Evolutionary conservation across 257 asterid genomes (phyloP), one percentile per base, ranked within the genome.

Genomic region (Solanum lycopersicoides): DNA sequence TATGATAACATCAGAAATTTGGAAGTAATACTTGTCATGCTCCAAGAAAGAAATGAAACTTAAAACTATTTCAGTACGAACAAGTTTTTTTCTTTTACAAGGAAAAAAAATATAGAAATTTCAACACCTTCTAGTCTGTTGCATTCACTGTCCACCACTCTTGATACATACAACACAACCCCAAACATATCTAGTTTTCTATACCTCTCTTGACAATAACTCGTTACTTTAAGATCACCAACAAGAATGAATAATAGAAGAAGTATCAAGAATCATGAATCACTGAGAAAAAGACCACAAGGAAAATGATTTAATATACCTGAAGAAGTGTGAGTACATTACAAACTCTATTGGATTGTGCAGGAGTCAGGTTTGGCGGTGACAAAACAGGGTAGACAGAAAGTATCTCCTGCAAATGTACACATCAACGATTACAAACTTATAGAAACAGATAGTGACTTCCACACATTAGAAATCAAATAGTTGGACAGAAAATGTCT

Each of bases 281-380:
- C 79, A 72, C 45, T 9, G 9, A 23, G 32, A 23, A 41, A 7
- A 42, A 12, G 20, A 39, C 83, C 83, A 76, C 37, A 76, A 42
- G 59, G 35, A n/a, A 76, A 76, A 76, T 20, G 76, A 56, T 23
- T 69, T 73, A 80, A 60, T 86, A 74, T 66, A 91, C 93, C 94
- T 92, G 93, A 86, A 92, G 86, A 86, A 92, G 92, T 20, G 89
- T 89, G 66, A 89, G 89, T 42, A 73, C 91, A 84, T 92, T 83
- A 89, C 92, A 89, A 34, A 65, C 90, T 84, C 91, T 90, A 45
- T 83, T 86, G 42, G 93, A 89, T 88, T 89, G 88, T 39, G 87
- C 93, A 63, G 28, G 71, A 21, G 91, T 88, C 47, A 92, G 76
- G 15, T 82, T 80, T 85, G 91, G 86, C 18, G 89, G 89, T 47